A percentile compares a stretch with the other conserved stretches of the same genome.
Conservation (phyloP, 1,139 yeast genomes). For the Geotrichum klebahnii region DNA sequence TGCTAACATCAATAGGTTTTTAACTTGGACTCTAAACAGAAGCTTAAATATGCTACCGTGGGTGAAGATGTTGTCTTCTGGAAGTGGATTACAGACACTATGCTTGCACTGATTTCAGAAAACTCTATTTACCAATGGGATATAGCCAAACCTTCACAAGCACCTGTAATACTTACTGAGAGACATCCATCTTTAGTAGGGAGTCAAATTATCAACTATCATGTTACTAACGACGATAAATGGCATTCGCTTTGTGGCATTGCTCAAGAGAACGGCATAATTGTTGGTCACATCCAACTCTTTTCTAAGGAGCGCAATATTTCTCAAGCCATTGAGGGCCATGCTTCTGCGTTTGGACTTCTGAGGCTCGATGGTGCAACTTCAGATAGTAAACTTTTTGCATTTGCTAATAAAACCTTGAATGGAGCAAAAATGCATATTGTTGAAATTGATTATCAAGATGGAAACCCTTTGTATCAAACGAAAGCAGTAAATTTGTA, state of each 20-base stretch:
- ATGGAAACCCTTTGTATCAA: slow-evolving; percentile 74
- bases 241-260: slow-evolving; percentile 97
- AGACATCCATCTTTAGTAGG: slow-evolving; percentile 77
- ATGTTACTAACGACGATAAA: slow-evolving; percentile 71
- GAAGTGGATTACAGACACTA: slow-evolving; percentile 80
- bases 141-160: slow-evolving; percentile 68
- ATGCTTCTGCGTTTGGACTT: slow-evolving; percentile 85
- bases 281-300: slow-evolving; percentile 94
- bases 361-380: slow-evolving; percentile 70
- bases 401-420: slow-evolving; percentile 79
- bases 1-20: slow-evolving; percentile 48
- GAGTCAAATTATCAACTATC: slow-evolving; percentile 87
- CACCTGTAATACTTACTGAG: slow-evolving; percentile 75
- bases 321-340: slow-evolving; percentile 97
- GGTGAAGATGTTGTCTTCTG: slow-evolving; percentile 89
- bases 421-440: slow-evolving; percentile 84
- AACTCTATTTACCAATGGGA: slow-evolving; percentile 75
- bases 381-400: slow-evolving; percentile 77
- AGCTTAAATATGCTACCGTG: slow-evolving; percentile 82
- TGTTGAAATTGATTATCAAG: slow-evolving; percentile 93
- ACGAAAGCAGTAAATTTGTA: slow-evolving; percentile 90
- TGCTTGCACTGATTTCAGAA: slow-evolving; percentile 81
- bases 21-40: slow-evolving; percentile 79
- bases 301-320: slow-evolving; percentile 83
- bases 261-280: slow-evolving; percentile 89